Evolutionary conservation across 2,329 filamentous ascomycete species (phyloP), one percentile per base, ranked within the genome.

Genomic region (Neonectria hederae): DNA sequence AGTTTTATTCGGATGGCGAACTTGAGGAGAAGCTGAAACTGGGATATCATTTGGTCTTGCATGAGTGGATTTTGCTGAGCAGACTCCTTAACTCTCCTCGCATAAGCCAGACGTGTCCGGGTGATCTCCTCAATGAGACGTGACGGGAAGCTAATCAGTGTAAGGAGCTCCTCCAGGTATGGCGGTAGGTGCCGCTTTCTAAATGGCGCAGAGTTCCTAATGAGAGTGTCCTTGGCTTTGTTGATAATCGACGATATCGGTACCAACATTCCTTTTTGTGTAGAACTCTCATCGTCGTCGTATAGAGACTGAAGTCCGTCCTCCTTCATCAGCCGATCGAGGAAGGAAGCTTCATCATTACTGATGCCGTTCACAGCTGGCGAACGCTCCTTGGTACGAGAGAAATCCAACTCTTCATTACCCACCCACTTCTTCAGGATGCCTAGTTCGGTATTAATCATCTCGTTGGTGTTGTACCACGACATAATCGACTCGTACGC

Each of bases 61-160:
- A 99, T 93, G 82, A 99, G 91, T 26, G 92, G 86, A 69, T 94
- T 97, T 77, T 97, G 93, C 80, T 96, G 92, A 2, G 94, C 91
- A 10, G 94, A 93, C 74, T 98, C 95, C 80, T 95, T 97, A 89
- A 97, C 97, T 77, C 94, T 95, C 81, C 90, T 93, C 19, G 95
- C 94, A 77, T 97, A 98, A 10, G 90, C 92, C 28, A 98, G 85
- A 63, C 96, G 91, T 72, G 97, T 92, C 57, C 92, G 92, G 76
- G 97, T 97, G 74, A 99, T 97, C 76, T 98, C 96, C 79, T 98
- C 94, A 43, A 99, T 96, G 38, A 99, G 86, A 9, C 96, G 91
- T 1, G 94, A 97, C 1, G 96, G 96, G 75, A 99, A 99, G 80
- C 97, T 98, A 83, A 99, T 97, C 46, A 99, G 84, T 0, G 93